Conservation (phyloP, 2,329 filamentous ascomycete genomes). For the Pseudocercospora musae region DNA sequence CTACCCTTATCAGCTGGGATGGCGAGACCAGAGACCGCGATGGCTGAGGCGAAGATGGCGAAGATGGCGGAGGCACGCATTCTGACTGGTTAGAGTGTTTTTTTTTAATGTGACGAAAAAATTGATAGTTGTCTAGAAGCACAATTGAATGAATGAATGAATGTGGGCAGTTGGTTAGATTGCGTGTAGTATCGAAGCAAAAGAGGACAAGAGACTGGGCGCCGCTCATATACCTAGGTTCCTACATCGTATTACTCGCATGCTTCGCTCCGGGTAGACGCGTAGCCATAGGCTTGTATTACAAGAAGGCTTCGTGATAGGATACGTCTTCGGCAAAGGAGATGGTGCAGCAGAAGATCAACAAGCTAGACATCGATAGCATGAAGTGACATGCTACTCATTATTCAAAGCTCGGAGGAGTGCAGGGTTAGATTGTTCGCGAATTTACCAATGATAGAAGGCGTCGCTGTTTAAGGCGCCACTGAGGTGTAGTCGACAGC, state of each 20-base stretch:
- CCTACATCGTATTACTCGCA: neutral
- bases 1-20: neutral
- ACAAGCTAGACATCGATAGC: neutral
- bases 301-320: neutral
- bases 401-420: neutral
- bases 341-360: neutral
- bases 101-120: neutral
- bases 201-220: neutral
- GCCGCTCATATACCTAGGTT: neutral
- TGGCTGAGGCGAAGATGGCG: conserved; percentile 2
- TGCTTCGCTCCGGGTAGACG: neutral
- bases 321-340: neutral
- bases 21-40: neutral
- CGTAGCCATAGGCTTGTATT: neutral
- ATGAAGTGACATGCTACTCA: neutral
- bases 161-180: neutral
- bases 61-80: conserved; percentile 4
- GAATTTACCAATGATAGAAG: neutral
- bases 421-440: neutral
- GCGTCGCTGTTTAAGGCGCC: neutral
- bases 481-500: neutral
- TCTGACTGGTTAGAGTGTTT: neutral
- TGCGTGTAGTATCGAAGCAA: neutral
- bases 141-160: neutral
- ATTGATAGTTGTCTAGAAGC: neutral